Base-by-base conservation (phyloP, 2,329 filamentous ascomycete species). In the Penicillium italicum region DNA sequence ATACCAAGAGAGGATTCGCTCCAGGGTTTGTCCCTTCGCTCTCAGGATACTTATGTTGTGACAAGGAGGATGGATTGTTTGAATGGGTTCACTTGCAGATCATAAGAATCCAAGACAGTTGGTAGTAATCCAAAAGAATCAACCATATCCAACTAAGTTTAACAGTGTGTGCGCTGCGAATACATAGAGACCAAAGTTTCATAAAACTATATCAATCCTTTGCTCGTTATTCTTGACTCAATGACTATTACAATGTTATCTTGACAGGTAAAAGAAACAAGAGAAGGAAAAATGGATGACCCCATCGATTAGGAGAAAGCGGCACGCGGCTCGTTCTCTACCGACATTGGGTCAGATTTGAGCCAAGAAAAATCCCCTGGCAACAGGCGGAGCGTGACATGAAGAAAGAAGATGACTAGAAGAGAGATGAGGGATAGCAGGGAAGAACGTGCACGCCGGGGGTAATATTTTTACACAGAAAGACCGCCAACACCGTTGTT, bases 181-280 rank as follows among this genome's bases (percentile, higher is more conserved):
- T 30, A 37, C 12, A 42, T 10, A 9, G 11, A 33, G 16, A 33
- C 2, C 37, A 34, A 12, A 24, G 3, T 18, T 36, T 50, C 44
- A 47, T 36, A 49, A 43, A 53, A 61, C 38, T 50, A 57, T 55
- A 40, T 28, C 22, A 49, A 45, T 63, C 45, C 53, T 62, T 65
- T 56, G 62, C 53, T 65, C 64, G 61, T 65, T 59, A 65, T 55
- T 65, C 62, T 66, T 64, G 62, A 59, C 58, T 66, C 62, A 63
- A 62, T 64, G 56, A 63, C 55, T 64, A 66, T 66, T 66, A 66
- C 61, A 65, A 61, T 62, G 62, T 46, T 64, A 64, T 65, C 50
- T 57, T 47, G 44, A 59, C 52, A 57, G 52, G 33, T 38, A 60
- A 59, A 58, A 59, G 46, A 58, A 58, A 63, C 52, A 64, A 42